Base-by-base conservation (phyloP, 2,329 filamentous ascomycete species). In the Penicillium aurantiogriseum region DNA sequence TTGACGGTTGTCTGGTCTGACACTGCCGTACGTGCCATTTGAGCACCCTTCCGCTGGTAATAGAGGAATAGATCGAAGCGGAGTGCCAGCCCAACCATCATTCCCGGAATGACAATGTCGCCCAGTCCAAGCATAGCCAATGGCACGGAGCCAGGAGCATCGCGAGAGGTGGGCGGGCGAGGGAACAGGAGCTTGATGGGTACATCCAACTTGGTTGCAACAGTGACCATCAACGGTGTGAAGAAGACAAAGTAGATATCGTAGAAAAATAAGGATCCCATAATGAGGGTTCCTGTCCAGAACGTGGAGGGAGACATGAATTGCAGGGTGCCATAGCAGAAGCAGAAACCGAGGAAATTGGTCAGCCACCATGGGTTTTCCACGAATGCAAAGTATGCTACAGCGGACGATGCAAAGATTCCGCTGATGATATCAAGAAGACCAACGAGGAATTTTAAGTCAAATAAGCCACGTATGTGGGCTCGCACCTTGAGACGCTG, bases 141-240 rank as follows among this genome's bases (percentile, higher is more conserved):
- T 27, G 79, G 73, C 39, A 74, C 67, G 5, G 71, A 70, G 48
- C 71, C 71, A 8, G 77, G 70, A 13, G 77, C 76, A n/a, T 78
- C 74, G 7, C 73, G 73, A n/a, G 79, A 72, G 35, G 75, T 70
- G 3, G 79, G 72, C 7, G 88, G 86, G n/a, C 83, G 82, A 2
- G 89, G 87, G 61, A 96, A 95, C 5, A 94, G 83, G 8, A 99
- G 84, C 72, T 97, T 97, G 73, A 97, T 94, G 0, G 93, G 94
- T 0, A 93, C 90, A 64, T 99, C 93, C 27, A 99, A 80, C 40
- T 88, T 89, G 8, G 88, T 96, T 13, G 93, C 94, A 9, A 99
- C 80, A 3, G 79, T 80, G 9, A 83, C 80, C 75, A 83, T 83
- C 57, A 82, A 69, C 0, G 81, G 80, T 0, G 81, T 81, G 62